Evolutionary conservation across 2,329 filamentous ascomycete genomes (phyloP), one percentile per base, ranked within the genome.

Genomic region (Myotisia sp.): DNA sequence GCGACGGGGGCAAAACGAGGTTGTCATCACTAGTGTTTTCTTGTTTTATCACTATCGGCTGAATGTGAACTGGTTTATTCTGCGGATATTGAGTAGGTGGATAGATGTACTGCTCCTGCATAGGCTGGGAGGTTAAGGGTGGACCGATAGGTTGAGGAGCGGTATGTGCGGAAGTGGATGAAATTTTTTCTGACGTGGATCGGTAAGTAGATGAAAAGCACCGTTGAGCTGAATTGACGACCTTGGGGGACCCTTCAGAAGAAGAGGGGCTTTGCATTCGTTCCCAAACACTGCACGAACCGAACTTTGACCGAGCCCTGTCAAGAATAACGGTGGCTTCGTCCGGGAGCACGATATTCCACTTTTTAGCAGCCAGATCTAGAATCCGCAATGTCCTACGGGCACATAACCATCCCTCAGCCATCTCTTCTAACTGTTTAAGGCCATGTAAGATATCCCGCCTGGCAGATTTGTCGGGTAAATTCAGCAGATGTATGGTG

Each of bases 371-470:
- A 8, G 92, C 71, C 3, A 92, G 74, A 44, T 79, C 85, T 27
- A 98, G 65, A 30, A 95, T 92, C 39, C 76, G 74, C 5, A 95
- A 65, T 0, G 86, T 87, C 8, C 87, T 72, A 34, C 86, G 71
- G 6, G 86, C 87, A 48, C 85, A 90, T 1, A 85, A 71, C 90
- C 90, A 98, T 47, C 85, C 79, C 54, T 94, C 86, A 0, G 84
- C 84, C 47, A 98, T 94, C 50, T 95, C 87, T 54, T 95, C 87
- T 1, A 95, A 70, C 42, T 93, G 83, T 49, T 83, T 87, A 27
- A 93, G 70, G 1, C 87, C 85, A 47, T 94, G 86, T 3, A 82
- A 79, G 26, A 98, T 82, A 54, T 95, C 87, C 46, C 87, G 68
- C 48, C 75, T 79, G 3, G 90, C 84, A 19, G 82, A 90, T 60